Evolutionary conservation across 176 grass and related monocot genomes (phyloP).

Genomic region (Phyllostachys edulis): DNA sequence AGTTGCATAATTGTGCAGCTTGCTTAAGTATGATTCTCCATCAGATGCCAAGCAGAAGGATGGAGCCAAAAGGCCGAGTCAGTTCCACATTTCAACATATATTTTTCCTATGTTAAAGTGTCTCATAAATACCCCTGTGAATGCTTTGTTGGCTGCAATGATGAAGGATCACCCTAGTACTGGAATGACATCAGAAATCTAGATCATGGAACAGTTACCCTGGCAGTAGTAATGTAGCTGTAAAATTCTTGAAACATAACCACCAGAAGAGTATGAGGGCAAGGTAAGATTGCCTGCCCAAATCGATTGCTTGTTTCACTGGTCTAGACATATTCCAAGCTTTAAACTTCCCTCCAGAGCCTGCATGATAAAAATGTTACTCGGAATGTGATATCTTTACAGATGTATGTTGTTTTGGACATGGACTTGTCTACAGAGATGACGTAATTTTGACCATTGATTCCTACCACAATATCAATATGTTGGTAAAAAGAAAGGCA

Average conservation of each 20-base stretch:
- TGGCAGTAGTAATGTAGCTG: background rate
- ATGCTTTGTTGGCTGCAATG: conserved; percentile 22
- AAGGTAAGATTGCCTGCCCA: background rate
- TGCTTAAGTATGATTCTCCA: conserved; percentile 30
- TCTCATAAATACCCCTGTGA: background rate
- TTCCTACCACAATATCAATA: background rate
- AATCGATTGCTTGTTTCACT: background rate
- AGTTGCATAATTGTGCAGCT: background rate
- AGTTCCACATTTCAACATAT: background rate
- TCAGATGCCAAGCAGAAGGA: conserved; percentile 4
- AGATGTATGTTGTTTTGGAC: background rate
- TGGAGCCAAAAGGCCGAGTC: conserved; percentile 17
- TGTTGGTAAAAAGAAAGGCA: too few relatives aligned
- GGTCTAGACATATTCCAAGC: background rate
- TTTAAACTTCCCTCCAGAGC: background rate
- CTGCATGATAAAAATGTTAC: background rate
- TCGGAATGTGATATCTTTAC: background rate
- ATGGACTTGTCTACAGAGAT: background rate
- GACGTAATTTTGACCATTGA: background rate
- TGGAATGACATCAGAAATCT: background rate
- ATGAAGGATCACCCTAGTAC: conserved; percentile 11
- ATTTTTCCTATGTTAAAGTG: background rate
- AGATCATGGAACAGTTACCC: conserved; percentile 20
- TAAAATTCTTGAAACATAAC: background rate
- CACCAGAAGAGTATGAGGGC: background rate